Evolutionary conservation across 352 stramenopile genomes (phyloP).

Genomic region (Blastocystis sp.): DNA sequence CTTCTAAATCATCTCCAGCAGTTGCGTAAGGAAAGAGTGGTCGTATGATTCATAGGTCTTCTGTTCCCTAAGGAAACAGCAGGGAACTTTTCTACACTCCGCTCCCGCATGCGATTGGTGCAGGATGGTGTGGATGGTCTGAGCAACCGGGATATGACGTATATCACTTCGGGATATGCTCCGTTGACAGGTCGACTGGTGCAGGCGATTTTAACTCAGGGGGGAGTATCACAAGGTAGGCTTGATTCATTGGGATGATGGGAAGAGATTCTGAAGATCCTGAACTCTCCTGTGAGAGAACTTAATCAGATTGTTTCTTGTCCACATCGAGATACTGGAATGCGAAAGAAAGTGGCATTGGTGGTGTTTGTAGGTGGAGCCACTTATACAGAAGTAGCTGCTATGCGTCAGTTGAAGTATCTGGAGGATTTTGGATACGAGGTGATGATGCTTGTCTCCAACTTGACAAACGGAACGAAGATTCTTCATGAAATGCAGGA

Average conservation of each 20-base stretch:
- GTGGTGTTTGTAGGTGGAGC: slow-evolving; percentile 50
- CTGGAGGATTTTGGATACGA: slow-evolving; percentile 42
- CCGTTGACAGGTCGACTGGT: slow-evolving; percentile 49
- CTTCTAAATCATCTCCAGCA: slow-evolving; percentile 29
- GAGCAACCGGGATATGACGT: slow-evolving; percentile 43
- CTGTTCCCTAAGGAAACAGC: slow-evolving; percentile 7
- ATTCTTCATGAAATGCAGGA: background rate
- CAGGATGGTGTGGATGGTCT: slow-evolving; percentile 46
- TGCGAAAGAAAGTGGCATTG: slow-evolving; percentile 53
- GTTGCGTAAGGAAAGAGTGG: background rate
- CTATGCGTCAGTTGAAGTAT: slow-evolving; percentile 50
- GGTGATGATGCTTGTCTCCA: slow-evolving; percentile 10
- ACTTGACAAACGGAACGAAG: slow-evolving; percentile 21
- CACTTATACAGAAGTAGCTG: slow-evolving; percentile 46
- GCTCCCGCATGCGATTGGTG: slow-evolving; percentile 31
- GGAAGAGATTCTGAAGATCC: slow-evolving; percentile 44
- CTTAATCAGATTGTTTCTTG: background rate
- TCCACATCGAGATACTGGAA: background rate
- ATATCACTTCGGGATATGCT: slow-evolving; percentile 56
- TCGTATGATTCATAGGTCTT: background rate
- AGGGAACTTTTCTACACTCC: slow-evolving; percentile 41
- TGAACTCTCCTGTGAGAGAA: background rate
- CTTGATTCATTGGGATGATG: background rate
- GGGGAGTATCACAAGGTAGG: background rate
- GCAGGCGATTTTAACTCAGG: slow-evolving; percentile 8